Evolutionary conservation across 2,329 filamentous ascomycete species (phyloP).

Genomic region (Diplocarpon rosae): DNA sequence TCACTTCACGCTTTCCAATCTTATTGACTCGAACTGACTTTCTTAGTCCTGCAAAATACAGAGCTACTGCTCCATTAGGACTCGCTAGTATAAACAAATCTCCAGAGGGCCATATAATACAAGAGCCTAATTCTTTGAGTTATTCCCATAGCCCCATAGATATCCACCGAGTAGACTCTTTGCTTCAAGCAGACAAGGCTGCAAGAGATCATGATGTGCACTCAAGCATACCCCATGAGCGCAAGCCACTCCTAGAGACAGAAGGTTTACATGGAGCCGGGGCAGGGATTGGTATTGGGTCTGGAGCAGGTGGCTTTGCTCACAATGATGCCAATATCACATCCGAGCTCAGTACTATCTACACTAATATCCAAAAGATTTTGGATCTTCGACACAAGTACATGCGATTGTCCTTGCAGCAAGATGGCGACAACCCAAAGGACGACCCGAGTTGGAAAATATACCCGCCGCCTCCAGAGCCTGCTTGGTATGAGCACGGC

Average conservation of each 20-base stretch:
- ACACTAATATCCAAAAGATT: conserved; percentile 82
- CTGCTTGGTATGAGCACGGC: conserved; percentile 62
- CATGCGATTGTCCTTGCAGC: conserved; percentile 73
- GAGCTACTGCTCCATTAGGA: conserved; percentile 20
- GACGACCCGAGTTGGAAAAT: conserved; percentile 76
- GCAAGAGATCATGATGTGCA: conserved; percentile 36
- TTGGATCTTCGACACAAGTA: conserved; percentile 83
- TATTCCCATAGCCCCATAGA: conserved; percentile 6
- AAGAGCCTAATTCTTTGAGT: conserved; percentile 20
- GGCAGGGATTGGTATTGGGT: conserved; percentile 48
- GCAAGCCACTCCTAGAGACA: conserved; percentile 38
- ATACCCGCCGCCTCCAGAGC: conserved; percentile 84
- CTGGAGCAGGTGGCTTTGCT: conserved; percentile 50
- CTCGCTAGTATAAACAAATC: conserved; percentile 22
- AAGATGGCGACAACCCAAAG: conserved; percentile 74
- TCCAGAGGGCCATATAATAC: conserved; percentile 24
- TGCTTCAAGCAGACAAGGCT: conserved; percentile 22
- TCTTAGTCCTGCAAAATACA: conserved; percentile 18
- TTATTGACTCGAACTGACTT: background rate
- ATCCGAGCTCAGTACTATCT: conserved; percentile 74
- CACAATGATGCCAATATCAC: conserved; percentile 71
- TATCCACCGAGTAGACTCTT: conserved; percentile 17
- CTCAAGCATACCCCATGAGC: conserved; percentile 41
- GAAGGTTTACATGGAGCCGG: conserved; percentile 47
- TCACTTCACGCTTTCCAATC: background rate